Evolutionary conservation across 345 rosid species (phyloP).

Genomic region (Populus alba): DNA sequence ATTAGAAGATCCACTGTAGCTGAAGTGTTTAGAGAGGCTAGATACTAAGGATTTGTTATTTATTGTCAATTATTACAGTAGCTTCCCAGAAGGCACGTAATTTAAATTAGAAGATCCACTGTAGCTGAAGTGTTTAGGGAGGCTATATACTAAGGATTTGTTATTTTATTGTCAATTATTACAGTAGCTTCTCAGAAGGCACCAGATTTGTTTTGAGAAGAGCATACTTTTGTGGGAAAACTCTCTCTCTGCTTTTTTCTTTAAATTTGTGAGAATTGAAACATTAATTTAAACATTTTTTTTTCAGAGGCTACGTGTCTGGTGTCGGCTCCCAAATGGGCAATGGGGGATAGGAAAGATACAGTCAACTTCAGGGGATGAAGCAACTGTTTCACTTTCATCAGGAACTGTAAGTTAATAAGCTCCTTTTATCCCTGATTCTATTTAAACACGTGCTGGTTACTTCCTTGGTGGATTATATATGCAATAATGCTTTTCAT

Average conservation of each 20-base stretch:
- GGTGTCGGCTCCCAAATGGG: slow-evolving; percentile 67
- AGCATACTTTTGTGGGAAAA: background rate
- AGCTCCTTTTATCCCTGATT: background rate
- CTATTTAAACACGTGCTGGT: slow-evolving; percentile 14
- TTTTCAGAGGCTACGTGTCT: slow-evolving; percentile 72
- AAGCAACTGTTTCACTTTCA: slow-evolving; percentile 56
- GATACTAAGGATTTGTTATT: background rate
- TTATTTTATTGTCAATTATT: background rate
- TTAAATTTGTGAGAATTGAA: background rate
- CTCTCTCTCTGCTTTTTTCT: background rate
- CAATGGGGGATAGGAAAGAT: slow-evolving; percentile 77
- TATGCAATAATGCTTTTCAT: slow-evolving; percentile 19
- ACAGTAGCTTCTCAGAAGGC: background rate
- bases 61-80: background rate
- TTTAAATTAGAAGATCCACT: background rate
- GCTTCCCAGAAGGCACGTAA: background rate
- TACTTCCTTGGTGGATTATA: slow-evolving; percentile 19
- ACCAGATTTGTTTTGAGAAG: background rate
- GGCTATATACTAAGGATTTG: background rate
- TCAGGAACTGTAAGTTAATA: slow-evolving; percentile 58
- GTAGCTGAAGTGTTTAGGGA: background rate
- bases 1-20: background rate
- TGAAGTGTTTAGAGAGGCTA: background rate
- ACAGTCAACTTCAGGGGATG: slow-evolving; percentile 67
- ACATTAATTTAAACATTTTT: background rate